A percentile compares a stretch with the other conserved stretches of the same genome.
Conservation (phyloP, 2,329 filamentous ascomycete species). For the Xylaria digitata region DNA sequence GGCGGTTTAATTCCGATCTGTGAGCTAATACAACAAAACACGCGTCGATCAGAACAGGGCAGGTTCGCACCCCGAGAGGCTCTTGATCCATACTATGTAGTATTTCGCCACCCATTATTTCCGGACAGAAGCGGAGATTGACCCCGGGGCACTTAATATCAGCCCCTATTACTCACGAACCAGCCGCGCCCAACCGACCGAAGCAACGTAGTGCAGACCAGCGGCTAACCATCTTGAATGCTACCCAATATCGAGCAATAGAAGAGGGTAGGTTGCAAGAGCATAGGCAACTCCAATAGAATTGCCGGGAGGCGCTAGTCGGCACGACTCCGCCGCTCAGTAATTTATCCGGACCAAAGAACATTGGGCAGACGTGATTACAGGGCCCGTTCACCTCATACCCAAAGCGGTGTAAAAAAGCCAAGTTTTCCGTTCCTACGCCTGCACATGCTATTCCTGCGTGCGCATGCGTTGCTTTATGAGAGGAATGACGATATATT, state of each 20-base stretch:
- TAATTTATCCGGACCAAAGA: conserved; percentile 26
- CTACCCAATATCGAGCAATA: conserved; percentile 19
- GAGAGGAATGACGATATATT: conserved; percentile 22
- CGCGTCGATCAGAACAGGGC: not conserved
- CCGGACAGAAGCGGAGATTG: not conserved
- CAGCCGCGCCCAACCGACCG: not conserved
- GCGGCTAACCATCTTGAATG: conserved; percentile 26
- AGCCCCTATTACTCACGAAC: conserved; percentile 6
- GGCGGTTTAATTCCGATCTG: not conserved
- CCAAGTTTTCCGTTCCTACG: conserved; percentile 5
- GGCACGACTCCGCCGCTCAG: conserved; percentile 10
- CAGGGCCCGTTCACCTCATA: conserved; percentile 27
- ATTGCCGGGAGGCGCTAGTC: conserved; percentile 23
- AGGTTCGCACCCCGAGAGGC: conserved; percentile 2
- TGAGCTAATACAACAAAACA: not conserved
- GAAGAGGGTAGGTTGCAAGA: not conserved
- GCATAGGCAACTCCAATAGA: not conserved
- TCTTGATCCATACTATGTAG: conserved; percentile 27
- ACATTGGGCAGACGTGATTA: conserved; percentile 10
- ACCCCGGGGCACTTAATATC: conserved; percentile 10
- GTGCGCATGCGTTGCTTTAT: conserved; percentile 6
- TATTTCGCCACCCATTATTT: conserved; percentile 13
- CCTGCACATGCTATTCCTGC: not conserved
- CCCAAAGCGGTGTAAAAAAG: not conserved
- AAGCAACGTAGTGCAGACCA: conserved; percentile 10